phyloP scores from a whole-genome alignment of 768 basidiomycete genomes.

The Lyophyllum decastes region DNA sequence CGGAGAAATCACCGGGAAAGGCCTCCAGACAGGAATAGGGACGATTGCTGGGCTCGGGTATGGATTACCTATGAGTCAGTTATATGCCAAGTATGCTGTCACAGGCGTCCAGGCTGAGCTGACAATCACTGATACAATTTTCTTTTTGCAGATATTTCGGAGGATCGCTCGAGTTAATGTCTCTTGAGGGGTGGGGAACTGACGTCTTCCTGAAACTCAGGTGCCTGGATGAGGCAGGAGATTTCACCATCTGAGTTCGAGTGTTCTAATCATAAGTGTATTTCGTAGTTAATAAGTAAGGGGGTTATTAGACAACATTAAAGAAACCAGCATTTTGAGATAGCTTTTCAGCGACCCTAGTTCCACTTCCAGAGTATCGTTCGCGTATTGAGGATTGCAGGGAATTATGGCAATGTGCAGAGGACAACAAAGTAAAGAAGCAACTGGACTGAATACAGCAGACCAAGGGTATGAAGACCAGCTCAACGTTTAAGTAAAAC shows the following conservation, averaged over 20 bases:
- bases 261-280: constrained; percentile 6
- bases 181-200: constrained; percentile 79
- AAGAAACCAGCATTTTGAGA: constrained; percentile 5
- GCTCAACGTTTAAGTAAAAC: constrained; percentile 28
- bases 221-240: constrained; percentile 50
- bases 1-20: constrained; percentile 75
- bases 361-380: constrained; percentile 22
- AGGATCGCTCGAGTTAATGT: constrained; percentile 79
- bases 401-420: constrained; percentile 31
- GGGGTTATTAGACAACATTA: constrained; percentile 11
- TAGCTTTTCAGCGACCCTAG: neutral
- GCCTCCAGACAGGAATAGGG: constrained; percentile 80
- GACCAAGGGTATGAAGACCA: constrained; percentile 43
- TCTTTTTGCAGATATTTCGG: constrained; percentile 71
- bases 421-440: constrained; percentile 34
- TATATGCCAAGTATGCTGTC: constrained; percentile 60
- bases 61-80: constrained; percentile 78
- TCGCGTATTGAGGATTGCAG: constrained; percentile 36
- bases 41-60: constrained; percentile 90
- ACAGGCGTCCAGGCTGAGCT: neutral
- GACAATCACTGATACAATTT: neutral
- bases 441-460: constrained; percentile 35
- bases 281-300: constrained; percentile 7
- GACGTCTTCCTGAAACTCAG: constrained; percentile 53
- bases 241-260: constrained; percentile 36